Percentiles rank a stretch among this genome's conserved stretches.
Conservation (phyloP, 2,329 filamentous ascomycete genomes). For the Didymella pinodella region DNA sequence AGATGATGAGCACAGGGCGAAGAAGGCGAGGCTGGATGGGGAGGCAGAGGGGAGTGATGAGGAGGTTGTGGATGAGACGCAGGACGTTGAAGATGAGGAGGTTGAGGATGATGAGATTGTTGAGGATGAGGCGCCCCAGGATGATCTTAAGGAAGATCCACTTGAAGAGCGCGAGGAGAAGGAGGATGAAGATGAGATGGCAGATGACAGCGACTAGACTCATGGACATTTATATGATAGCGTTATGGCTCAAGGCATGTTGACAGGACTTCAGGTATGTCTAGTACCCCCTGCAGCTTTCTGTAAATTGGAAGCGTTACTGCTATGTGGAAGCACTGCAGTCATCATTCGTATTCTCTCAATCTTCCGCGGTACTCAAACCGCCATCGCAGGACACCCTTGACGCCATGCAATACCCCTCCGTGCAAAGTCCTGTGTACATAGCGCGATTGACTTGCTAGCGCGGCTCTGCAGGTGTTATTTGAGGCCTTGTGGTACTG, state of each 20-base stretch:
- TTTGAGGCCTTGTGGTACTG: not conserved
- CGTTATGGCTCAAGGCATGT: slow-evolving; percentile 28
- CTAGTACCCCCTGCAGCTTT: not conserved
- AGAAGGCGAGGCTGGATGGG: slow-evolving; percentile 54
- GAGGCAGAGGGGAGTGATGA: slow-evolving; percentile 52
- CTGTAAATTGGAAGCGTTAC: not conserved
- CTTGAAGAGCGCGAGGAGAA: slow-evolving; percentile 56
- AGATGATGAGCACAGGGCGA: slow-evolving; percentile 57
- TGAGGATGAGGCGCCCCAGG: slow-evolving; percentile 63
- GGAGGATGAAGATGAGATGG: slow-evolving; percentile 56
- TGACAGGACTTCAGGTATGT: not conserved
- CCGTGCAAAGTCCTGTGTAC: not conserved
- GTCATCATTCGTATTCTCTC: not conserved
- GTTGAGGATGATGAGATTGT: slow-evolving; percentile 61
- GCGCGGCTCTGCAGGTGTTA: not conserved
- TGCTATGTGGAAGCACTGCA: not conserved
- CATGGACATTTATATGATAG: slow-evolving; percentile 37
- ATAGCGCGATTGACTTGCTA: not conserved
- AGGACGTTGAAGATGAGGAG: slow-evolving; percentile 59
- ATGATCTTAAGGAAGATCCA: slow-evolving; percentile 56
- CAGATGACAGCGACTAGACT: slow-evolving; percentile 57
- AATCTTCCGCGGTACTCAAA: not conserved
- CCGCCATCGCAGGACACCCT: not conserved
- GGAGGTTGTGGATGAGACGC: slow-evolving; percentile 49
- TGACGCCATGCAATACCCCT: not conserved